These are phyloP conservation scores for Xylariaceae sp. DNA, from an alignment of 2,329 filamentous ascomycete genomes.

Conservation along the genomic window DNA sequence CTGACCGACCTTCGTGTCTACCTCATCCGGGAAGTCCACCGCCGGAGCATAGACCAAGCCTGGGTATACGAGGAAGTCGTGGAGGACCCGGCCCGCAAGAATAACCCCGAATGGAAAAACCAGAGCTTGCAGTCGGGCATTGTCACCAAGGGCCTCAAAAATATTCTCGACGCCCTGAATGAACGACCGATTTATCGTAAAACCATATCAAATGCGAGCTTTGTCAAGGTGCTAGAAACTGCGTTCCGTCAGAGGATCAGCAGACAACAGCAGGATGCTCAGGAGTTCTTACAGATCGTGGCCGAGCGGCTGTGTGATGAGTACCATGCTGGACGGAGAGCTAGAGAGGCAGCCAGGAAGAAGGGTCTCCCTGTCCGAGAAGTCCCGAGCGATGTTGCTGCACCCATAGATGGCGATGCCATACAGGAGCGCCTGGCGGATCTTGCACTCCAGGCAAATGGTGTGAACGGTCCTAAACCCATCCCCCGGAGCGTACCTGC, in stretches of 20 bases:
- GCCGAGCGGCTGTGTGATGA: slow-evolving; percentile 90
- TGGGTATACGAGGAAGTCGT: slow-evolving; percentile 66
- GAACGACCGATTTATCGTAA: slow-evolving; percentile 91
- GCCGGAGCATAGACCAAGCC: slow-evolving; percentile 71
- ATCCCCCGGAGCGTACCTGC: slow-evolving; percentile 9
- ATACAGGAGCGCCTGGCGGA: slow-evolving; percentile 30
- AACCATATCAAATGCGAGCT: slow-evolving; percentile 80
- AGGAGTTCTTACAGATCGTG: slow-evolving; percentile 93
- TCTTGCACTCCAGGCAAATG: slow-evolving; percentile 21
- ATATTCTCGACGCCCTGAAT: slow-evolving; percentile 86
- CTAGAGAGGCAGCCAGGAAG: slow-evolving; percentile 53
- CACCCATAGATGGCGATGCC: slow-evolving; percentile 24
- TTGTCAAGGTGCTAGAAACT: slow-evolving; percentile 75
- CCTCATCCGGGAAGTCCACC: slow-evolving; percentile 84
- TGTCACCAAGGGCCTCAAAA: slow-evolving; percentile 83
- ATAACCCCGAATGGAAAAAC: slow-evolving; percentile 50
- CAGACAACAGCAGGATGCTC: slow-evolving; percentile 92
- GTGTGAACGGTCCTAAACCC: neutral
- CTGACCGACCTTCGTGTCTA: slow-evolving; percentile 85
- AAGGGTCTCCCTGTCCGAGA: slow-evolving; percentile 19
- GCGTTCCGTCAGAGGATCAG: slow-evolving; percentile 90
- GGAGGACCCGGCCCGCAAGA: slow-evolving; percentile 36
- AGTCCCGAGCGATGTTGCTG: slow-evolving; percentile 9
- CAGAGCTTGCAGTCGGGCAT: slow-evolving; percentile 70
- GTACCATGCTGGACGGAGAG: slow-evolving; percentile 78